Base-by-base conservation (phyloP, 2,329 filamentous ascomycete species). In the Xylariaceae sp. region DNA sequence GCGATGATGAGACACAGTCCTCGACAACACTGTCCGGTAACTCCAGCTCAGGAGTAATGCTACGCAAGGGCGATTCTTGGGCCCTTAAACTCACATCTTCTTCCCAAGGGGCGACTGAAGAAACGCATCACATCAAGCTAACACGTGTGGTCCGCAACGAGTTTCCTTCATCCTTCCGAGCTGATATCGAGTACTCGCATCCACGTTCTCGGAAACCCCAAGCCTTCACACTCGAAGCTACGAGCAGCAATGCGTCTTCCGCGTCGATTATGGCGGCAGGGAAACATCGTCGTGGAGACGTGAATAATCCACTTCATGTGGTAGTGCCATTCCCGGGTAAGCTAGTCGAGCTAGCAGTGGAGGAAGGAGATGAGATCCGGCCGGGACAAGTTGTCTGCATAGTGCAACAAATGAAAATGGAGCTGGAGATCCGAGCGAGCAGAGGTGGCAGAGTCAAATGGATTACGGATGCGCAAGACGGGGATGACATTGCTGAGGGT, bases 371-470 rank as follows among this genome's bases (percentile, higher is more conserved):
- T 11, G 52, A 53, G 31, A 40, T 62, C 9, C 21, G 24, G n/a
- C 31, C 48, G 11, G 59, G 59, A 19, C 59, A 60, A 29, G 59
- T 59, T 2, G 34, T 62, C 6, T 62, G 59, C 16, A 49, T 60
- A 9, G 40, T 60, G 17, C 59, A 60, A 12, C 59, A 62, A 21
- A 62, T 60, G 59, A 62, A 62, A 23, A 62, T 62, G 59, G 59
- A 62, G 29, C 34, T 62, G 2, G 56, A 59, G 24, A 53, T 62
- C n/a, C 56, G 59, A 37, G 52, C 59, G 14, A 48, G 14, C 7
- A 53, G 36, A 34, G 52, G 56, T 1, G 59, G 59, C 2, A 49
- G 41, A 31, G 56, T 62, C 5, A 62, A 51, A 56, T 60, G 59
- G 59, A 41, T 62, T 6, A 59, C 52, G 3, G 56, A 60, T 24